Evolutionary conservation across 352 stramenopile genomes (phyloP).

Genomic region (Phytopythium aichiense): DNA sequence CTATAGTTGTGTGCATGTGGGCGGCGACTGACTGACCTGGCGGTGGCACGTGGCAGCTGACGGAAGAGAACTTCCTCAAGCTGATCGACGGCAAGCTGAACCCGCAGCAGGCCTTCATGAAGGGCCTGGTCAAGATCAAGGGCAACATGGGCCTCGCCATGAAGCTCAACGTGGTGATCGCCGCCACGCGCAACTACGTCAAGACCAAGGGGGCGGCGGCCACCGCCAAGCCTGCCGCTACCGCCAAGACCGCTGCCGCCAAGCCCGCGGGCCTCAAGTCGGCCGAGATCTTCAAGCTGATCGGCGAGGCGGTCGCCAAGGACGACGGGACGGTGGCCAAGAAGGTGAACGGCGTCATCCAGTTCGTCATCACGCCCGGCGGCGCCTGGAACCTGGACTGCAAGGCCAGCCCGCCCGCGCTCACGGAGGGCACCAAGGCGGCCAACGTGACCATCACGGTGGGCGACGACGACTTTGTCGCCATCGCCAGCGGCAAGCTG

Average conservation of each 20-base stretch:
- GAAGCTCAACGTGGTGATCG: constrained; percentile 91
- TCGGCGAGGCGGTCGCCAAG: constrained; percentile 52
- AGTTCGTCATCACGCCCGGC: constrained; percentile 71
- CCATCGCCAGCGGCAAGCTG: constrained; percentile 81
- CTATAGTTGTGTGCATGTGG: background rate
- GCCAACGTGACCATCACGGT: constrained; percentile 78
- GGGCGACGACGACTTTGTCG: constrained; percentile 74
- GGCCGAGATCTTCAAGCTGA: constrained; percentile 62
- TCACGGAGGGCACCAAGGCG: constrained; percentile 64
- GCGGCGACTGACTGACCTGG: background rate
- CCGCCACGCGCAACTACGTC: constrained; percentile 74
- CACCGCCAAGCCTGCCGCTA: constrained; percentile 16
- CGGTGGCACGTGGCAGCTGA: constrained; percentile 24
- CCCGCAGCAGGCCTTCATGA: constrained; percentile 93
- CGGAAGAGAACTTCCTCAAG: constrained; percentile 69
- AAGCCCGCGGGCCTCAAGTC: constrained; percentile 43
- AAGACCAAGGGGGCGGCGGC: constrained; percentile 47
- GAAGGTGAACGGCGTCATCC: constrained; percentile 81
- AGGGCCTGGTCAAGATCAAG: constrained; percentile 94
- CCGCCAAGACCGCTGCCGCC: constrained; percentile 11
- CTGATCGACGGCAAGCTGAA: constrained; percentile 89
- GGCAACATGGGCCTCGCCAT: constrained; percentile 93
- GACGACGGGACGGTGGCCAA: constrained; percentile 55
- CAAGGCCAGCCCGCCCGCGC: constrained; percentile 51
- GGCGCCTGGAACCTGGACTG: constrained; percentile 76